phyloP scores from a whole-genome alignment of 2,329 filamentous ascomycete species.

The Talaromyces sp. region DNA sequence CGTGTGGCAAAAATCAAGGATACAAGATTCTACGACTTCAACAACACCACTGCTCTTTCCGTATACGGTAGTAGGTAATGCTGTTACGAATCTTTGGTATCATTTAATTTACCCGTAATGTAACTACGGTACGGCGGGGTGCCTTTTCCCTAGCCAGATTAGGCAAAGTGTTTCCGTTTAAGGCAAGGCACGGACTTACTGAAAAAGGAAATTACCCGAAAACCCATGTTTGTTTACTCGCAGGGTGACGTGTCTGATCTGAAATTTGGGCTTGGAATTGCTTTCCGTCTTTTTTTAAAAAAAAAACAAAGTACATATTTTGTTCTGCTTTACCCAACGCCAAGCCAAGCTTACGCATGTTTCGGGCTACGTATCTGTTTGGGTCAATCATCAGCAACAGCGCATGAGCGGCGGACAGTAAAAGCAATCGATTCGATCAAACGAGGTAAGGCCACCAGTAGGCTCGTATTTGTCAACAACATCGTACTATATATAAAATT shows the following conservation, averaged over 20 bases:
- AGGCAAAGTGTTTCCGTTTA: not conserved
- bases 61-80: not conserved
- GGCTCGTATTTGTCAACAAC: not conserved
- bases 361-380: not conserved
- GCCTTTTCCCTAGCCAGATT: not conserved
- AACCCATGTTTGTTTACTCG: not conserved
- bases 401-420: not conserved
- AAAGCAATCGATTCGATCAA: not conserved
- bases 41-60: not conserved
- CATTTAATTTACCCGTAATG: not conserved
- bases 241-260: not conserved
- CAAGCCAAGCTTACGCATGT: not conserved
- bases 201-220: not conserved
- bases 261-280: not conserved
- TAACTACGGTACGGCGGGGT: not conserved
- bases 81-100: not conserved
- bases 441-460: not conserved
- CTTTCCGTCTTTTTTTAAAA: not conserved
- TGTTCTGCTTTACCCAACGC: not conserved
- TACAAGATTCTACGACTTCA: not conserved
- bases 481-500: not conserved
- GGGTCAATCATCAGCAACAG: not conserved
- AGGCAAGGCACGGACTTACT: not conserved
- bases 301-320: not conserved
- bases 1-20: not conserved